phyloP scores from a whole-genome alignment of 2,329 filamentous ascomycete genomes.

The Pseudocercospora fijiensis region DNA sequence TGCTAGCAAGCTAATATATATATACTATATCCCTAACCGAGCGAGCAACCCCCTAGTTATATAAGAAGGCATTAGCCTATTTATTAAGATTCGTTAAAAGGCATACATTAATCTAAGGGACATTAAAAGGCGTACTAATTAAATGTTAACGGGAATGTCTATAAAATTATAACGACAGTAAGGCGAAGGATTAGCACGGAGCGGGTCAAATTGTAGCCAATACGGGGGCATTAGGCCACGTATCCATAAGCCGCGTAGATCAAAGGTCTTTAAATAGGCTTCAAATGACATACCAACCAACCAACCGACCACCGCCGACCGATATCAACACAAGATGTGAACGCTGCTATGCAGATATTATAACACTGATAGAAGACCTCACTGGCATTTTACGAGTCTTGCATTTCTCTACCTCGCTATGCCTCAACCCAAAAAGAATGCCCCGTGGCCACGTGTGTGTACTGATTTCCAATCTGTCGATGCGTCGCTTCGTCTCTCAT shows the following conservation, averaged over 20 bases:
- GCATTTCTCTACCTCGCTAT: neutral
- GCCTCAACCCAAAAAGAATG: neutral
- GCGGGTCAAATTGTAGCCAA: no score
- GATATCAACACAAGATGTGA: neutral
- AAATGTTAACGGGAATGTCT: no score
- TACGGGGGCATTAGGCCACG: no score
- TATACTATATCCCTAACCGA: no score
- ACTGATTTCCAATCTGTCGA: neutral
- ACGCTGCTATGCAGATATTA: neutral
- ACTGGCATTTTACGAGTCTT: neutral
- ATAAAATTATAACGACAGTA: neutral
- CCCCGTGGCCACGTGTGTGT: neutral
- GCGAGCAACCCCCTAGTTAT: neutral
- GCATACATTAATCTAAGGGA: no score
- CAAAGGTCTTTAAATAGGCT: no score
- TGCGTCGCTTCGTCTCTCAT: conserved; percentile 10
- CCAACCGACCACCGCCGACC: neutral
- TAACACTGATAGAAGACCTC: no score
- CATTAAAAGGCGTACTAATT: no score
- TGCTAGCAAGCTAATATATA: no score
- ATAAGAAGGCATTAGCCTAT: neutral
- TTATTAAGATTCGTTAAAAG: neutral
- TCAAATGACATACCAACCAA: neutral
- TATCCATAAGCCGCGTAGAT: no score
- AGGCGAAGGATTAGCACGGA: no score